These are phyloP conservation scores for Mycena galopus DNA, from an alignment of 768 basidiomycete genomes.

Conservation along the genomic window DNA sequence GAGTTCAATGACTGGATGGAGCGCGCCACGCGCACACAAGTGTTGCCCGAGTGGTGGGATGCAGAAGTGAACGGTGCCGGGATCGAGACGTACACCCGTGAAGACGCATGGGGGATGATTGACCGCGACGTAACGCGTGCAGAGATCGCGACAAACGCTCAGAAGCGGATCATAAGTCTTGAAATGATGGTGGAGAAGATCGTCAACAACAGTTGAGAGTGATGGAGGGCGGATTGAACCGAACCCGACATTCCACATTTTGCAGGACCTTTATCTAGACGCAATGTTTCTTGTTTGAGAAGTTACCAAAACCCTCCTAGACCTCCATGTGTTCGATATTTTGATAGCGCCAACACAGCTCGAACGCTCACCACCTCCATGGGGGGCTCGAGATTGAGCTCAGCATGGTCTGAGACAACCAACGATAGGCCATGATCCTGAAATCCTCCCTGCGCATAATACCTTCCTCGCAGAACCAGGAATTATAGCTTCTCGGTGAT, in stretches of 20 bases:
- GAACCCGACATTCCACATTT: neutral
- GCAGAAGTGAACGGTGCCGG: slow-evolving; percentile 10
- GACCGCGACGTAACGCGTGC: slow-evolving; percentile 11
- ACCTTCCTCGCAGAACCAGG: too few species aligned
- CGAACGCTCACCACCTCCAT: too few species aligned
- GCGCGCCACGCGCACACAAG: neutral
- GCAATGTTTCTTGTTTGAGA: neutral
- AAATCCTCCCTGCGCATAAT: too few species aligned
- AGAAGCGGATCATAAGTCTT: slow-evolving; percentile 5
- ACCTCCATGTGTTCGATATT: too few species aligned
- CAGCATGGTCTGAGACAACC: too few species aligned
- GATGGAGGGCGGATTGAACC: neutral
- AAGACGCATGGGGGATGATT: slow-evolving; percentile 22
- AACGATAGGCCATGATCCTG: too few species aligned
- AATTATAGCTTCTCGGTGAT: too few species aligned
- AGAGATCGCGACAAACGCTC: neutral
- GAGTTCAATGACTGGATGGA: slow-evolving; percentile 29
- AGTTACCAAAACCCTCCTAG: neutral
- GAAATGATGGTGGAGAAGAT: slow-evolving; percentile 25
- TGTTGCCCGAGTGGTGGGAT: slow-evolving; percentile 26
- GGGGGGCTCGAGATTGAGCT: too few species aligned
- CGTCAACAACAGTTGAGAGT: slow-evolving; percentile 6
- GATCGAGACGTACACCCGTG: slow-evolving; percentile 10
- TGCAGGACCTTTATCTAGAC: neutral
- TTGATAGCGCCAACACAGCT: too few species aligned